Conservation (phyloP, 83 land plant genomes). For the Thuja plicata region DNA sequence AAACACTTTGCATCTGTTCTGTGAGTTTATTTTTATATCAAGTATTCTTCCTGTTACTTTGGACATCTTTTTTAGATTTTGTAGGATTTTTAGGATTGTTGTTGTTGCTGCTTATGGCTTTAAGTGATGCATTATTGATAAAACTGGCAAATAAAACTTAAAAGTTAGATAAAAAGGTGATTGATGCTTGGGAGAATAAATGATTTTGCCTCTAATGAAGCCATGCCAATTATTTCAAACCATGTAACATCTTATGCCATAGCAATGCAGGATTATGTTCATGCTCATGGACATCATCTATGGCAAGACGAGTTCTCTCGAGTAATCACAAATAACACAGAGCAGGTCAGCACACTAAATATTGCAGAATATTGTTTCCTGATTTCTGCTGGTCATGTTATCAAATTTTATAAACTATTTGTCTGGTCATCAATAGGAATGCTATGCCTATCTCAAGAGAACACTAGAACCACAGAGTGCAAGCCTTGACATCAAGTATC, state of each 20-base stretch:
- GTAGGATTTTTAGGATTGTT: background rate
- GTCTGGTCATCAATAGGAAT: conserved; percentile 17
- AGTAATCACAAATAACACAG: conserved; percentile 26
- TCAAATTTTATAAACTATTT: background rate
- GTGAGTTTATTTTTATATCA: background rate
- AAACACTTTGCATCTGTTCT: background rate
- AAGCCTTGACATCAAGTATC: conserved; percentile 24
- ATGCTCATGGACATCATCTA: conserved; percentile 38
- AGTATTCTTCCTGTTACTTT: background rate
- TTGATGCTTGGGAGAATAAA: background rate
- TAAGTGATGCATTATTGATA: background rate
- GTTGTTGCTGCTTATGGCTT: background rate
- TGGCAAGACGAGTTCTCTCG: conserved; percentile 48
- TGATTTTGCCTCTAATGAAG: background rate
- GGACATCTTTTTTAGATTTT: background rate
- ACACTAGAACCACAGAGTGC: conserved; percentile 21
- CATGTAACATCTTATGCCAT: background rate
- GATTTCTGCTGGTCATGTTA: background rate
- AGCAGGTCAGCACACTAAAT: conserved; percentile 21
- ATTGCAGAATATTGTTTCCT: background rate
- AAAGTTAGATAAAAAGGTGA: background rate
- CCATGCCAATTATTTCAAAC: background rate
- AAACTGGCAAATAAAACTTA: background rate
- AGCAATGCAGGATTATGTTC: conserved; percentile 37
- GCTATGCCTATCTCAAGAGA: conserved; percentile 23